Evolutionary conservation across 768 basidiomycete species (phyloP).

Genomic region (Kwoniella sp.): DNA sequence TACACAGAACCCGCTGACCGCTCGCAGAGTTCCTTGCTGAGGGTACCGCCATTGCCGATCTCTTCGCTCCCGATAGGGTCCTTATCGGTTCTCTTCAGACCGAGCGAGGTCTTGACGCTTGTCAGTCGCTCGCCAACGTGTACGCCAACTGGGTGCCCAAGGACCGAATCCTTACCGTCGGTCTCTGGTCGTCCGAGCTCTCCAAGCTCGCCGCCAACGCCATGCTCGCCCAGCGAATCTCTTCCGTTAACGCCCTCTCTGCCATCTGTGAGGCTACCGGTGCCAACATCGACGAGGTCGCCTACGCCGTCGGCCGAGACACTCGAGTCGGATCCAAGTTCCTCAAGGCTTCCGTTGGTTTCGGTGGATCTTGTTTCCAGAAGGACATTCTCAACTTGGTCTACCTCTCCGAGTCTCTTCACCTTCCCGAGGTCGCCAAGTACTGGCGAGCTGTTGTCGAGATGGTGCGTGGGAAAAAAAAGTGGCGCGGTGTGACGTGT

Average conservation of each 20-base stretch:
- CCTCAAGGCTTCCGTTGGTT: conserved; percentile 66
- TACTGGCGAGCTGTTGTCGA: conserved; percentile 93
- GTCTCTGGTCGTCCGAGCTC: conserved; percentile 96
- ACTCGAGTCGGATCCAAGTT: conserved; percentile 90
- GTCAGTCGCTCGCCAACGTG: conserved; percentile 67
- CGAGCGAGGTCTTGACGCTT: conserved; percentile 75
- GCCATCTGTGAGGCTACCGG: conserved; percentile 99
- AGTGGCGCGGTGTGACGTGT: neutral
- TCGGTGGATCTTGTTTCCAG: conserved; percentile 98
- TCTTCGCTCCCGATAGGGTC: conserved; percentile 86
- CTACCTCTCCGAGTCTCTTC: conserved; percentile 88
- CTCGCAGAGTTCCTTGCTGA: conserved; percentile 87
- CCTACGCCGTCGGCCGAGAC: conserved; percentile 88
- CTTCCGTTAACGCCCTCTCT: conserved; percentile 93
- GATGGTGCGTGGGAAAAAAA: conserved; percentile 54
- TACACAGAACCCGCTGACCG: conserved; percentile 3
- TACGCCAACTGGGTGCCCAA: conserved; percentile 93
- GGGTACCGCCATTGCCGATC: conserved; percentile 89
- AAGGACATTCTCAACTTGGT: conserved; percentile 99
- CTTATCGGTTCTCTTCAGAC: conserved; percentile 94
- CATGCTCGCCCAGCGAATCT: conserved; percentile 98
- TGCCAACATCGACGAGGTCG: conserved; percentile 96
- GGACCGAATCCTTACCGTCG: conserved; percentile 82
- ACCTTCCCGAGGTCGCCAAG: conserved; percentile 91
- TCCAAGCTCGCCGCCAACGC: conserved; percentile 99